These are phyloP conservation scores for Flaveria floridana DNA, from an alignment of 140 eudicot species.

Conservation along the genomic window DNA sequence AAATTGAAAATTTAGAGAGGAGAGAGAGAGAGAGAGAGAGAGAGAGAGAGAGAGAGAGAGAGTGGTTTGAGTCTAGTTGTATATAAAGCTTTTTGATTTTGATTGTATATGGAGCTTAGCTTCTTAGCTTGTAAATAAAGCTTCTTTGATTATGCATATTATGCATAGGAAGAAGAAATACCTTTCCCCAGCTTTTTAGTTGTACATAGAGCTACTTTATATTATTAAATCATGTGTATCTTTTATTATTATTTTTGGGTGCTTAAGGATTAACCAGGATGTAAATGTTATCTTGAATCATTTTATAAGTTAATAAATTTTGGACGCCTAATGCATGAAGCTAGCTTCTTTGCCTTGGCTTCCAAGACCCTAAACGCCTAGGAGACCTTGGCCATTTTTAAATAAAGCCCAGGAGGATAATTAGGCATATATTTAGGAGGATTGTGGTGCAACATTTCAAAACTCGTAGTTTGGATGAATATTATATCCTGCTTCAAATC, in stretches of 20 bases:
- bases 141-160: not conserved
- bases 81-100: not conserved
- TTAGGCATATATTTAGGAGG: not conserved
- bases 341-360: not conserved
- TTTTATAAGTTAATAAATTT: not conserved
- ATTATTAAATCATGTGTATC: no score
- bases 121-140: not conserved
- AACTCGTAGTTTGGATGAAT: no score
- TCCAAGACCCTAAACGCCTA: not conserved
- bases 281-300: not conserved
- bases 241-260: not conserved
- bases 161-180: not conserved
- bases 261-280: constrained; percentile 1
- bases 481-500: no score
- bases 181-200: not conserved
- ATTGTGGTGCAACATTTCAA: not conserved
- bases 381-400: not conserved
- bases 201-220: no score
- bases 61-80: not conserved
- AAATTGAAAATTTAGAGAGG: no score
- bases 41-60: no score
- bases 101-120: no score
- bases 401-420: not conserved
- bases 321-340: not conserved
- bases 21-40: no score